These are phyloP conservation scores for Selaginella tamariscina DNA, from an alignment of 75 land plant species.

Conservation along the genomic window DNA sequence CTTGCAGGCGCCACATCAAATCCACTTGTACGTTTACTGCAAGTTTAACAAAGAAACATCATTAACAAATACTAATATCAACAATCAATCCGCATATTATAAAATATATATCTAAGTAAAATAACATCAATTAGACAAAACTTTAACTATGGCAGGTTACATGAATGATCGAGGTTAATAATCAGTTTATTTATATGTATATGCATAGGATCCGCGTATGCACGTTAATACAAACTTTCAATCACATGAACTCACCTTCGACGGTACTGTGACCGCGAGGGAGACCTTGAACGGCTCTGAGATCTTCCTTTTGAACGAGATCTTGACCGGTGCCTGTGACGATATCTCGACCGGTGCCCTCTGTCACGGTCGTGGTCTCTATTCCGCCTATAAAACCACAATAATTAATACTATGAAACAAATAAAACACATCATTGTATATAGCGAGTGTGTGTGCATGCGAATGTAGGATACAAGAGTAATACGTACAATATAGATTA, in stretches of 20 bases:
- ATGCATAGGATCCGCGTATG: no score
- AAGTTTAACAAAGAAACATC: constrained; percentile 4
- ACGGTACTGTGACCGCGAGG: constrained; percentile 40
- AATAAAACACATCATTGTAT: neutral
- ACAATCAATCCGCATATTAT: no score
- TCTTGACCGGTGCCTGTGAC: constrained; percentile 60
- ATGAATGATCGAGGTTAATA: neutral
- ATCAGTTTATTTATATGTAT: no score
- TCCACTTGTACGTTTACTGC: constrained; percentile 76
- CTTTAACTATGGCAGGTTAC: no score
- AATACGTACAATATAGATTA: no score
- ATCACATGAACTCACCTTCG: constrained; percentile 16
- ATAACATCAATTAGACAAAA: no score
- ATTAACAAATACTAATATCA: neutral
- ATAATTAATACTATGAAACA: neutral
- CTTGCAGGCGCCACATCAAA: constrained; percentile 93
- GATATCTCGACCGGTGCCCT: constrained; percentile 35
- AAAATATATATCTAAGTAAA: no score
- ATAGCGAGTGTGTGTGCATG: neutral
- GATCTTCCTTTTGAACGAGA: constrained; percentile 62
- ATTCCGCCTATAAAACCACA: constrained; percentile 26
- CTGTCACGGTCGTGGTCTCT: constrained; percentile 71
- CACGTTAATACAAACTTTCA: no score
- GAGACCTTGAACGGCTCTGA: constrained; percentile 51
- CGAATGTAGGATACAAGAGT: no score